Conservation (phyloP, 1,284 basidiomycete species). For the Leccinum pachyderme region DNA sequence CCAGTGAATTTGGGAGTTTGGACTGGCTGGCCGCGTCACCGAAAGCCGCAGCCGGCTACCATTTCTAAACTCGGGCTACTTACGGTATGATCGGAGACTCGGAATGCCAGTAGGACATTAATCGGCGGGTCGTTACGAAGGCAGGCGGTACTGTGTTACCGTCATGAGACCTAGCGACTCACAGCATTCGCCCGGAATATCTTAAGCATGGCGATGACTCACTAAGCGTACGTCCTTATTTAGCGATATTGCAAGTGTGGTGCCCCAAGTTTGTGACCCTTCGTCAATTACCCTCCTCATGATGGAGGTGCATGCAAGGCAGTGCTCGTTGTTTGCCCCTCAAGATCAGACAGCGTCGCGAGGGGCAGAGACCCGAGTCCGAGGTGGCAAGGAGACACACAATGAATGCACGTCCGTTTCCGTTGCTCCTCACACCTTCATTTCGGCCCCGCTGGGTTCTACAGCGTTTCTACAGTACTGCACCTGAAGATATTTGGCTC, state of each 20-base stretch:
- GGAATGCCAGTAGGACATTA: no score
- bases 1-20: no score
- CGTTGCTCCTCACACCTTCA: neutral
- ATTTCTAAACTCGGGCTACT: no score
- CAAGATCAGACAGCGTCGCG: conserved; percentile 1
- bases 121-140: neutral
- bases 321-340: conserved; percentile 12
- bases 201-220: no score
- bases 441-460: conserved; percentile 1
- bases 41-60: no score
- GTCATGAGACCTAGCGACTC: no score
- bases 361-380: conserved; percentile 3
- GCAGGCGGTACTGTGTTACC: neutral
- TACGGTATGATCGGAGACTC: neutral
- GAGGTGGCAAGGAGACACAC: conserved; percentile 7
- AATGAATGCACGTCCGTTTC: neutral
- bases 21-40: no score
- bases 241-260: no score
- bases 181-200: no score
- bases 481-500: neutral
- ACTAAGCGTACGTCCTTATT: no score
- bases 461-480: neutral
- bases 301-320: conserved; percentile 24
- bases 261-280: no score
- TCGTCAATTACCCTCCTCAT: conserved; percentile 2